Evolutionary conservation across 345 rosid genomes (phyloP), one percentile per base, ranked within the genome.

Genomic region (Carallia pectinifolia): DNA sequence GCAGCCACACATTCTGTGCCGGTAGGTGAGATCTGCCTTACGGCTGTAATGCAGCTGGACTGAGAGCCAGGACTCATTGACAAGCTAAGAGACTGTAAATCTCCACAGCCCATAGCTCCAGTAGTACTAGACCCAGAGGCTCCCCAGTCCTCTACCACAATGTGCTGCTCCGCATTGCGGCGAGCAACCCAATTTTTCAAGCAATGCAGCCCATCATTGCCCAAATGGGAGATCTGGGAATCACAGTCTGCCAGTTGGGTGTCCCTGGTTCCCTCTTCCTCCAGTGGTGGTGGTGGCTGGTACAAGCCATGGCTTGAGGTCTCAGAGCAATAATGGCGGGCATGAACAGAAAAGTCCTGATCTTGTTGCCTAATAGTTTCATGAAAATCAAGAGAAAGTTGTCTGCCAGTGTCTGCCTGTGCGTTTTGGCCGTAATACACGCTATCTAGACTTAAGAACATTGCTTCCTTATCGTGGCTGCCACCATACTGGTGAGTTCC

Each of bases 31-130:
- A 76, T 76, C 67, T 76, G 80, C 38, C 67, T 70, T 4, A 71
- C 59, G 54, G 79, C 79, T 0, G 82, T 79, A 55, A 81, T 62
- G 50, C 83, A 79, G 74, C 87, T 81, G 4, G 87, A 81, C 73
- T 82, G 83, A 12, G 87, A 84, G 12, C 82, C 83, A 48, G 85
- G 85, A 63, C 87, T 84, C 85, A 84, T 81, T 1, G 87, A 79
- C 77, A 84, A 73, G 72, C 81, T 79, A 61, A 84, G 74, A 31
- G 81, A 79, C 61, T 81, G 84, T 58, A 81, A 69, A 53, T 84
- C 85, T 6, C 83, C 80, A 44, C 80, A 81, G n/a, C 72, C 71
- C 55, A 71, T 38, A 1, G 76, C 29, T 15, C 66, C 78, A 23
- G 23, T 23, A 23, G 23, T 23, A 19, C 52, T 70, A 31, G 80